Conservation (phyloP, 73 alveolate species). For the Symbiodinium pilosum region DNA sequence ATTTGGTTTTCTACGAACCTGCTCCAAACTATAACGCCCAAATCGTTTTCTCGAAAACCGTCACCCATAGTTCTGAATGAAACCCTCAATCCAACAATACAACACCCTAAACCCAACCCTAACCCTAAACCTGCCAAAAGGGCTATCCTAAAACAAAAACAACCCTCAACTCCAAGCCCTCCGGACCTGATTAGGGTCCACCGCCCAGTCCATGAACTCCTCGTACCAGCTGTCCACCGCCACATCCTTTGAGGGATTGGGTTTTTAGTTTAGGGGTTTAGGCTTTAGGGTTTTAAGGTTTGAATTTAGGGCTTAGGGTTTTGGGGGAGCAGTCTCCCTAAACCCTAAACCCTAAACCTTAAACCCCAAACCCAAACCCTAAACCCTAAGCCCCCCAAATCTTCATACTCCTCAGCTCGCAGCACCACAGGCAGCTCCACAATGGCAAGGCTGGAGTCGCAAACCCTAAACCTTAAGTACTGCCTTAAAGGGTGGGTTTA, state of each 20-base stretch:
- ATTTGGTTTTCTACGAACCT: not conserved
- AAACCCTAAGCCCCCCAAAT: not conserved
- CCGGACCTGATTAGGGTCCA: slow-evolving; percentile 15
- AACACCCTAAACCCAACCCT: not conserved
- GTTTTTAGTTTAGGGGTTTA: not conserved
- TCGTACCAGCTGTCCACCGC: slow-evolving; percentile 59
- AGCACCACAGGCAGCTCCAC: no score
- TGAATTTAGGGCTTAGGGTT: not conserved
- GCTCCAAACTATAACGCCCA: not conserved
- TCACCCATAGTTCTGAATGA: not conserved
- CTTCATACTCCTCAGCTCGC: no score
- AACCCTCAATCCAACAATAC: no score
- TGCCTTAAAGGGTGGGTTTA: no score
- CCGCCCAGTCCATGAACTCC: slow-evolving; percentile 83
- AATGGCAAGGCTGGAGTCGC: no score
- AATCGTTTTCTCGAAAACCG: not conserved
- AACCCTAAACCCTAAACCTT: slow-evolving; percentile 4
- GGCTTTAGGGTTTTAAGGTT: not conserved
- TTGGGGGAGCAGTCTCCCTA: not conserved
- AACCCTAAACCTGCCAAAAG: not conserved
- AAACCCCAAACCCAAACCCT: not conserved
- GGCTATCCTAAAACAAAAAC: not conserved
- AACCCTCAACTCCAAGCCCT: not conserved
- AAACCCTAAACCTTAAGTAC: not conserved
- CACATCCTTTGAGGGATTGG: not conserved